Base-by-base conservation (phyloP, 1,139 yeast genomes). In the Nakaseomyces bracarensis region DNA sequence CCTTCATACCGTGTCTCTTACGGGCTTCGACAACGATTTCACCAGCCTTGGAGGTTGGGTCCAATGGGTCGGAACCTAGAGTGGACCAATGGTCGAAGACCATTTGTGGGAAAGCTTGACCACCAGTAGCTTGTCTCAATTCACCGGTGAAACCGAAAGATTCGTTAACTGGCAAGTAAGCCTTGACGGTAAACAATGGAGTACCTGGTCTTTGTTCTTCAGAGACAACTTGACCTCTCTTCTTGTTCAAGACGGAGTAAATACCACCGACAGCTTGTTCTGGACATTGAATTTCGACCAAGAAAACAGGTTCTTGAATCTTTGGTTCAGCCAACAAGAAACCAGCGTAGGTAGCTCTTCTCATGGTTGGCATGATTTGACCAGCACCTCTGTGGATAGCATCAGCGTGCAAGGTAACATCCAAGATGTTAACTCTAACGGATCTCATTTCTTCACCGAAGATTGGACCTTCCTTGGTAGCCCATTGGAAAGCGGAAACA, bases 381-480 rank as follows among this genome's bases (percentile, higher is more conserved):
- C 98, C 98, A 77, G 95, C 96, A 81, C 98, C 98, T 84, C 98
- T 87, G 85, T 91, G 98, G 75, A 91, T 91, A 73, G 98, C 96
- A 84, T 91, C 98, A 70, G 98, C 95, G 75, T 91, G 98, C 73
- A 91, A 80, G 63, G 96, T 89, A 68, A 91, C 98, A 82, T 91
- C 98, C 75, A 91, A 80, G 68, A 91, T 83, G 95, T 91, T 91
- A 72, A 86, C 76, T 77, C 98, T 86, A 66, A 87, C 79, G 65
- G 95, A 83, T 81, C 98, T 89, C 75, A 85, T 74, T 71, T 73
- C 76, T 79, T 91, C 98, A 77, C 95, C 96, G 66, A 91, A 77
- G 69, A 91, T 75, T 69, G 98, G 98, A 80, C 98, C 98, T 74
- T 93, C 97, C 80, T 85, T 89, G 69, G 97, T 78, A 74, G 97